phyloP scores from a whole-genome alignment of 2,329 filamentous ascomycete species.

The Aureobasidium subglaciale region DNA sequence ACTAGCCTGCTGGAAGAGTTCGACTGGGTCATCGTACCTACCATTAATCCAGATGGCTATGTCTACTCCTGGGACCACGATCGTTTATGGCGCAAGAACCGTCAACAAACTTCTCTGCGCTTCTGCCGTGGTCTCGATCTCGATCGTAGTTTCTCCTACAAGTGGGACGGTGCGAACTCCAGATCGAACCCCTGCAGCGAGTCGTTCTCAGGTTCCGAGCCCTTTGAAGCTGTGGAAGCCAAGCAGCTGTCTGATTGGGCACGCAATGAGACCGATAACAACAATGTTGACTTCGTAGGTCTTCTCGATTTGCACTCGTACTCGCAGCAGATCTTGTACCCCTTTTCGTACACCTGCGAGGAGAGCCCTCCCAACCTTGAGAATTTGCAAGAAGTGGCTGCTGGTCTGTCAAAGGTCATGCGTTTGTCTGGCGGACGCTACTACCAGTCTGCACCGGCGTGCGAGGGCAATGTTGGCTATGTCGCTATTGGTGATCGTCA shows the following conservation, averaged over 20 bases:
- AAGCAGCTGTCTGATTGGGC: slow-evolving; percentile 73
- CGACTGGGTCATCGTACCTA: slow-evolving; percentile 82
- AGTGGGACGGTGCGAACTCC: slow-evolving; percentile 65
- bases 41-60: slow-evolving; percentile 88
- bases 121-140: slow-evolving; percentile 87
- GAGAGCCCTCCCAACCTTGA: slow-evolving; percentile 76
- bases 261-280: slow-evolving; percentile 63
- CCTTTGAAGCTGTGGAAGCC: slow-evolving; percentile 80
- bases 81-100: slow-evolving; percentile 89
- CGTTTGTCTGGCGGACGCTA: slow-evolving; percentile 55
- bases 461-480: slow-evolving; percentile 63
- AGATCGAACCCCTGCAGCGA: slow-evolving; percentile 79
- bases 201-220: slow-evolving; percentile 72
- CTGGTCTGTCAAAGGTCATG: slow-evolving; percentile 84
- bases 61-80: slow-evolving; percentile 89
- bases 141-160: slow-evolving; percentile 76
- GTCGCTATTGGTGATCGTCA: slow-evolving; percentile 27
- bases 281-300: slow-evolving; percentile 70
- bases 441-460: slow-evolving; percentile 68
- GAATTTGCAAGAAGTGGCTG: slow-evolving; percentile 82
- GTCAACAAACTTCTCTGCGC: slow-evolving; percentile 71
- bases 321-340: slow-evolving; percentile 89
- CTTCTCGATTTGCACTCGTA: slow-evolving; percentile 91
- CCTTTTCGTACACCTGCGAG: slow-evolving; percentile 79
- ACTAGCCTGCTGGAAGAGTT: slow-evolving; percentile 75